Evolutionary conservation across 176 grass and related monocot species (phyloP), one percentile per base, ranked within the genome.

Genomic region (Guadua angustifolia): DNA sequence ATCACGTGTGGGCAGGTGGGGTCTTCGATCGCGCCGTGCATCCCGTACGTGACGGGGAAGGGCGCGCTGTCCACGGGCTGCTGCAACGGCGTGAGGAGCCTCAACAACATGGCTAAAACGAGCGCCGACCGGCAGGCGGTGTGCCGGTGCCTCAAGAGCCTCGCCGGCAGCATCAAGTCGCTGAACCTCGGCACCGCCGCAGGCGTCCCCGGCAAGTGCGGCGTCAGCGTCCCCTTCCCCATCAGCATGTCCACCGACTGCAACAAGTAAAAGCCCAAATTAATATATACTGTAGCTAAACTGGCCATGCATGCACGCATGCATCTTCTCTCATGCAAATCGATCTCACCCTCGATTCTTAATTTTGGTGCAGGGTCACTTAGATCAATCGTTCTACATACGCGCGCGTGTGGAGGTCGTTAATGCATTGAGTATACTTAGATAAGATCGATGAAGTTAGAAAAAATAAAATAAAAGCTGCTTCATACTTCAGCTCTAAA

Each of bases 201-300:
- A n/a, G 46, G 26, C 60, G 67, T 79, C 73, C 77, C 88, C 32
- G 73, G 35, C 75, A 84, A 84, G 82, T 93, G 88, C 60, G 72
- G 88, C 66, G 81, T 93, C 73, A 49, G 16, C 73, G 82, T 88
- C 2, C 46, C 43, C 0, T 93, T 82, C 85, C 85, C 88, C 66
- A 74, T 93, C 77, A 85, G 81, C 72, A 21, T 84, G 42, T 88
- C 84, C 85, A 88, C 76, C 2, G 59, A 93, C 88, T 93, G 91
- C 91, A 39, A 35, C 82, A 93, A 82, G 91, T 90, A 82, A 43
- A 19, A 0, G 42, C 10, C 10, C 7, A n/a, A 3, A n/a, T n/a
- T n/a, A n/a, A n/a, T n/a, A n/a, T 1, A 4, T 3, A n/a, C n/a
- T n/a, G n/a, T 3, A 10, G 1, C 21, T 57, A 4, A 4, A 21